Base-by-base conservation (phyloP, 2,329 filamentous ascomycete genomes). In the Dactylellina parvicollis region DNA sequence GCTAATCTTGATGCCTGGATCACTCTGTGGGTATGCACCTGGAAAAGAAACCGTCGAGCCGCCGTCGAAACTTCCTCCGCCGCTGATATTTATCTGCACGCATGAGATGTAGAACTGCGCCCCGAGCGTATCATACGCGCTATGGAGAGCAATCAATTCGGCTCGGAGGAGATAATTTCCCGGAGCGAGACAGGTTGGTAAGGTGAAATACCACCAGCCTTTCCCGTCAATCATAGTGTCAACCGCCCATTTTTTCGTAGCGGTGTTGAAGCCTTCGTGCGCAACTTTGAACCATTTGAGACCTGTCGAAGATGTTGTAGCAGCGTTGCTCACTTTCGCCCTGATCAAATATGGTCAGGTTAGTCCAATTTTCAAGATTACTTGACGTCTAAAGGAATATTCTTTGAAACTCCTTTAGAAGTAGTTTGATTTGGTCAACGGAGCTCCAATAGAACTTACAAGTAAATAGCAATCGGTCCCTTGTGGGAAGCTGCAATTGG, bases 401-500 rank as follows among this genome's bases (percentile, higher is more conserved):
- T n/a, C n/a, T n/a, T n/a, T n/a, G n/a, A n/a, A n/a, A n/a, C n/a
- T n/a, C n/a, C n/a, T n/a, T n/a, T n/a, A n/a, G n/a, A n/a, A n/a
- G n/a, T n/a, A n/a, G n/a, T n/a, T n/a, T n/a, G n/a, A n/a, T n/a
- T n/a, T n/a, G n/a, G n/a, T n/a, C n/a, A n/a, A n/a, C n/a, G n/a
- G n/a, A n/a, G n/a, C n/a, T n/a, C n/a, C n/a, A n/a, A n/a, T n/a
- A n/a, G n/a, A 59, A 74, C 38, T 75, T 77, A 80, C 78, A 82
- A 78, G 75, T 82, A 81, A 47, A 81, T 79, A 8, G 81, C 77
- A 3, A 80, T 75, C 42, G 76, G 79, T 70, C 83, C 83, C 79
- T 85, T 84, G 77, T 85, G 83, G 30, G 80, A 82, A 54, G 80
- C 79, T 7, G 84, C 83, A 72, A 84, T 84, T 5, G 83, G 83